Conservation (phyloP, 2,329 filamentous ascomycete genomes). For the Davidsoniella virescens region DNA sequence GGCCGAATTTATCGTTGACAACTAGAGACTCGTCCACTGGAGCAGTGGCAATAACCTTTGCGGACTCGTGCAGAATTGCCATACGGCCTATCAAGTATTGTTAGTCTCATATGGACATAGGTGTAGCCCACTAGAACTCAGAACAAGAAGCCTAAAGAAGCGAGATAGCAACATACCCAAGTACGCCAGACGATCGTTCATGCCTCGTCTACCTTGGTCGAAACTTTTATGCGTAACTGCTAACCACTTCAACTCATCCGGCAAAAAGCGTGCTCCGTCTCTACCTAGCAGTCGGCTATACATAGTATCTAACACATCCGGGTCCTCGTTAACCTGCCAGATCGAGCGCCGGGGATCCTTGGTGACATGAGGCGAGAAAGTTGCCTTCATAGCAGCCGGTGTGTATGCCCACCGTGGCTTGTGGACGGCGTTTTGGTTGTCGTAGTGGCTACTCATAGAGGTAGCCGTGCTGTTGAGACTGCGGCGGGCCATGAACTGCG, state of each 20-base stretch:
- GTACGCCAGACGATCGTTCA: conserved; percentile 75
- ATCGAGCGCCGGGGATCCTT: conserved; percentile 34
- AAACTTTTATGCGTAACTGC: conserved; percentile 97
- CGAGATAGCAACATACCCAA: conserved; percentile 8
- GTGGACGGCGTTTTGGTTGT: neutral
- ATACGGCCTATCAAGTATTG: conserved; percentile 16
- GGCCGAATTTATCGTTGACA: conserved; percentile 33
- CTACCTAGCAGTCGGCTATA: conserved; percentile 62
- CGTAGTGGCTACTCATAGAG: neutral
- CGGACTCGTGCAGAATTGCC: conserved; percentile 17
- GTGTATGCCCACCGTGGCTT: conserved; percentile 55
- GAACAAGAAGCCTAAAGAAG: neutral
- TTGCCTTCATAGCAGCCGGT: conserved; percentile 52
- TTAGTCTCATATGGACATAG: neutral
- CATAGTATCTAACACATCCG: conserved; percentile 55
- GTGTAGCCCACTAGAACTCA: neutral
- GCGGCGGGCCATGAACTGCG: neutral
- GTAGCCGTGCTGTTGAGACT: conserved; percentile 2
- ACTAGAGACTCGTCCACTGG: conserved; percentile 17
- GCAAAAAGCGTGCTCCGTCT: conserved; percentile 55
- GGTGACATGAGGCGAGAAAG: conserved; percentile 44
- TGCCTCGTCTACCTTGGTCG: conserved; percentile 83
- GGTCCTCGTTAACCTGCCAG: conserved; percentile 62
- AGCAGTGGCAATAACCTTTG: conserved; percentile 41
- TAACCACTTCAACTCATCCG: conserved; percentile 91